A percentile compares a stretch with the other conserved stretches of the same genome.
phyloP scores from a whole-genome alignment of 2,329 filamentous ascomycete species.

The Fusarium paranaense region DNA sequence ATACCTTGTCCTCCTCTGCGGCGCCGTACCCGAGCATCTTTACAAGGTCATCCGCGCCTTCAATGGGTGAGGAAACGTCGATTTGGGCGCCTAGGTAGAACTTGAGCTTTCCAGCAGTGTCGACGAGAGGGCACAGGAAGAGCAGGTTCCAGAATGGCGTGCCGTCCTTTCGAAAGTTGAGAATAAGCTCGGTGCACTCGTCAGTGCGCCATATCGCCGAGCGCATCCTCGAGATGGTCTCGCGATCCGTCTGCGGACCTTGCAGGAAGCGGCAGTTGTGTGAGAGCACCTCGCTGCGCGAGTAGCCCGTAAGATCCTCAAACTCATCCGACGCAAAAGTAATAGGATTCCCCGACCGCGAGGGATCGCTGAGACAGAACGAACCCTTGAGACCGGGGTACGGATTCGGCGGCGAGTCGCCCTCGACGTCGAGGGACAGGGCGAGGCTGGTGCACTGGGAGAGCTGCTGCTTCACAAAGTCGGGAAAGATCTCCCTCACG shows the following conservation, averaged over 20 bases:
- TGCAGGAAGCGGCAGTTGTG: conserved; percentile 64
- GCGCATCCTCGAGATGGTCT: conserved; percentile 55
- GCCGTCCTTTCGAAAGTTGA: conserved; percentile 64
- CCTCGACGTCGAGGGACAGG: conserved; percentile 52
- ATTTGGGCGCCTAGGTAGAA: conserved; percentile 69
- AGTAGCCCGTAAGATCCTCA: conserved; percentile 62
- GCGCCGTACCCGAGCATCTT: conserved; percentile 58
- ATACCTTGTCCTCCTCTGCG: conserved; percentile 32
- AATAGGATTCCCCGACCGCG: conserved; percentile 62
- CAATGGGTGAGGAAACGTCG: conserved; percentile 66
- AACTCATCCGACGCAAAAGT: conserved; percentile 63
- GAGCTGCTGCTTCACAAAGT: conserved; percentile 65
- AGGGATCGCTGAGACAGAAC: conserved; percentile 68
- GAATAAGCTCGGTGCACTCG: conserved; percentile 61
- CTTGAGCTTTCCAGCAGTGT: conserved; percentile 58
- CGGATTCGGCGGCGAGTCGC: conserved; percentile 44
- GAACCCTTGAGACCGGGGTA: conserved; percentile 69
- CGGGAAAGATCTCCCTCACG: conserved; percentile 60
- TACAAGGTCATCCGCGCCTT: conserved; percentile 62
- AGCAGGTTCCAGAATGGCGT: conserved; percentile 69
- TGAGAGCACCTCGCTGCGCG: conserved; percentile 59
- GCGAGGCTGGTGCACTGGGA: conserved; percentile 58
- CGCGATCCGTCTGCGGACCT: conserved; percentile 57
- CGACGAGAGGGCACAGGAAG: conserved; percentile 63
- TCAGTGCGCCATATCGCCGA: conserved; percentile 54